Conservation (phyloP, 768 basidiomycete species). For the Russula lepida region DNA sequence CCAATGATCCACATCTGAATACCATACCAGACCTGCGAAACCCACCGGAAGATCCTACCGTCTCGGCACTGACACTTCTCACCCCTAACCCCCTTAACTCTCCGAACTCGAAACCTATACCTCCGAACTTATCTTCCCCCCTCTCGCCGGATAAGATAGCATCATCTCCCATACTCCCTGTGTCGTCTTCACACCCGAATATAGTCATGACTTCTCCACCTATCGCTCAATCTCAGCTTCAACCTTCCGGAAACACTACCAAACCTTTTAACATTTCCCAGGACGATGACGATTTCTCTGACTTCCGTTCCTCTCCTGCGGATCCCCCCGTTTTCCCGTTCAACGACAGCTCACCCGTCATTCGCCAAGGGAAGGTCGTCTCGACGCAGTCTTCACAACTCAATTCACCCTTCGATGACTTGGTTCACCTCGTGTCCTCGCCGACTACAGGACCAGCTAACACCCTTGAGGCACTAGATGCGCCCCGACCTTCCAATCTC, state of each 20-base stretch:
- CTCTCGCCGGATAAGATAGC: background rate
- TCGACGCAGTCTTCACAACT: slow-evolving; percentile 9
- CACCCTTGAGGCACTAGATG: background rate
- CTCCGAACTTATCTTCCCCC: background rate
- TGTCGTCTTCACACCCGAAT: slow-evolving; percentile 6
- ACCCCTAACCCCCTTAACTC: background rate
- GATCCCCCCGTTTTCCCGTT: slow-evolving; percentile 13
- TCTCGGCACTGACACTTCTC: background rate
- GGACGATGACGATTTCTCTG: slow-evolving; percentile 43
- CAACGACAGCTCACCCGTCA: background rate
- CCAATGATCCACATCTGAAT: background rate
- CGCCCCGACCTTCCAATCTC: background rate
- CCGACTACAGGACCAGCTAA: slow-evolving; percentile 17
- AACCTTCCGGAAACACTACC: background rate
- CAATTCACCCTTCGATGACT: slow-evolving; percentile 34
- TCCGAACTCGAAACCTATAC: background rate
- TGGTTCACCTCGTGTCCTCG: slow-evolving; percentile 40
- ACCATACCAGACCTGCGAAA: background rate
- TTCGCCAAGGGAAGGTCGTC: background rate
- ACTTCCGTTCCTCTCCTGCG: slow-evolving; percentile 34
- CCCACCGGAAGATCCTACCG: background rate
- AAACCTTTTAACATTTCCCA: background rate
- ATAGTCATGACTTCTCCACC: background rate
- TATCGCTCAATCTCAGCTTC: background rate
- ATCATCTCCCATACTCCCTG: slow-evolving; percentile 16